phyloP scores from a whole-genome alignment of 345 rosid genomes.

The Turnera subulata region DNA sequence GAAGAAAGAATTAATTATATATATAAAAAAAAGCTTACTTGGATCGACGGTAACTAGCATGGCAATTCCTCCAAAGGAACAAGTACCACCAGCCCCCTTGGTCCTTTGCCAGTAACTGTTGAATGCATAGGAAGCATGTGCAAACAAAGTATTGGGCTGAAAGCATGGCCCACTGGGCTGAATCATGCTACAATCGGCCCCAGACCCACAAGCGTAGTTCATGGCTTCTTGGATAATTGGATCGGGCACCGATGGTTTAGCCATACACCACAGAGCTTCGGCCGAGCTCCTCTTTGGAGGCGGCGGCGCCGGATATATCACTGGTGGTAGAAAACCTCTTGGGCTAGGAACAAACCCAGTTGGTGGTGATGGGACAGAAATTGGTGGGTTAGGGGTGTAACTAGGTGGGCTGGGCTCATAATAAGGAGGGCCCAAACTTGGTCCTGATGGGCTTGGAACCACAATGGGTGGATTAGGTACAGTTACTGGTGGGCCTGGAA shows the following conservation, averaged over 20 bases:
- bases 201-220: slow-evolving; percentile 90
- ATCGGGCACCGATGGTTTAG: slow-evolving; percentile 90
- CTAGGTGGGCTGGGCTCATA: slow-evolving; percentile 32
- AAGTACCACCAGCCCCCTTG: slow-evolving; percentile 64
- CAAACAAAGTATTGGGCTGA: slow-evolving; percentile 66
- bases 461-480: slow-evolving; percentile 23
- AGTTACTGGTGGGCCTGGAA: slow-evolving; percentile 28
- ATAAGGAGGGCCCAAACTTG: slow-evolving; percentile 2
- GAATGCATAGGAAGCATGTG: slow-evolving; percentile 88
- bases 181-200: slow-evolving; percentile 76
- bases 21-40: slow-evolving; percentile 40
- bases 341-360: slow-evolving; percentile 42
- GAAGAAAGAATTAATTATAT: too few relatives aligned
- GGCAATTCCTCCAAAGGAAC: slow-evolving; percentile 93
- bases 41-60: slow-evolving; percentile 88
- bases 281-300: slow-evolving; percentile 36
- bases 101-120: slow-evolving; percentile 94
- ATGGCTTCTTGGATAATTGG: slow-evolving; percentile 92
- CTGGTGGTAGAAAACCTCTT: slow-evolving; percentile 54
- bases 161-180: slow-evolving; percentile 67
- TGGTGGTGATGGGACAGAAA: slow-evolving; percentile 18
- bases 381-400: slow-evolving; percentile 31
- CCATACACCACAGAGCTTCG: slow-evolving; percentile 81
- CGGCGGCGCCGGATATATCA: slow-evolving; percentile 75
- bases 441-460: slow-evolving; percentile 2